A percentile compares a stretch with the other conserved stretches of the same genome.
Conservation (phyloP, 2,329 filamentous ascomycete genomes). For the Ramichloridium luteum region DNA sequence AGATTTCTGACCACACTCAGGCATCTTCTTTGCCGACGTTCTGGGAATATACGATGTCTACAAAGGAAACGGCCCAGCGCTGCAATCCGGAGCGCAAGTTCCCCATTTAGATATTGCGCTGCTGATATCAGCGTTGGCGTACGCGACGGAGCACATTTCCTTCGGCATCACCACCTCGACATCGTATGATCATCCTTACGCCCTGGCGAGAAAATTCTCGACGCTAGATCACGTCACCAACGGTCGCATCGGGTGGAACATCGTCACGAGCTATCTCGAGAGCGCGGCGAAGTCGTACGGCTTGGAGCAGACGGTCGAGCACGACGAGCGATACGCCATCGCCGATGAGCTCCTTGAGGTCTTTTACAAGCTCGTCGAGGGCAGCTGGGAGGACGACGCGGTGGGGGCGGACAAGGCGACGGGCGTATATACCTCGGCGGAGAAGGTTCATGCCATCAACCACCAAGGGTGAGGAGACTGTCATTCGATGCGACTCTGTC, state of each 20-base stretch:
- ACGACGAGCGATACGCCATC: conserved; percentile 38
- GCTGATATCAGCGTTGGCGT: conserved; percentile 34
- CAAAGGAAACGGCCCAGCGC: conserved; percentile 35
- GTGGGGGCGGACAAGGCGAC: conserved; percentile 42
- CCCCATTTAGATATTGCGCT: conserved; percentile 47
- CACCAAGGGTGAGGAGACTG: conserved; percentile 13
- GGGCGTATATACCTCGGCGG: conserved; percentile 46
- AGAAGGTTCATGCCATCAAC: conserved; percentile 43
- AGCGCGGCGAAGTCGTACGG: conserved; percentile 38
- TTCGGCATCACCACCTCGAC: conserved; percentile 29
- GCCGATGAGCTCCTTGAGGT: conserved; percentile 35
- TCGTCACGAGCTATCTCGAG: conserved; percentile 39
- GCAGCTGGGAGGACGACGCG: conserved; percentile 21
- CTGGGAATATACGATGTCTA: conserved; percentile 38
- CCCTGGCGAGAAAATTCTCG: conserved; percentile 24
- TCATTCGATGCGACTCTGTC: background rate
- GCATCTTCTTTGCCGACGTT: conserved; percentile 40
- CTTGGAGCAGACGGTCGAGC: conserved; percentile 33
- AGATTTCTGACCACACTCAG: no score
- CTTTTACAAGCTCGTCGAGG: conserved; percentile 21
- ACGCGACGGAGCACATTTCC: conserved; percentile 31
- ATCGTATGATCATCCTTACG: conserved; percentile 27
- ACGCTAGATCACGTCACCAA: conserved; percentile 28
- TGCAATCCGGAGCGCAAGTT: conserved; percentile 53
- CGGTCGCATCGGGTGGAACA: conserved; percentile 35